Percentiles rank a stretch among this genome's conserved stretches.
Conservation (phyloP, 805 yeast genomes). For the Lipomyces sp. region DNA sequence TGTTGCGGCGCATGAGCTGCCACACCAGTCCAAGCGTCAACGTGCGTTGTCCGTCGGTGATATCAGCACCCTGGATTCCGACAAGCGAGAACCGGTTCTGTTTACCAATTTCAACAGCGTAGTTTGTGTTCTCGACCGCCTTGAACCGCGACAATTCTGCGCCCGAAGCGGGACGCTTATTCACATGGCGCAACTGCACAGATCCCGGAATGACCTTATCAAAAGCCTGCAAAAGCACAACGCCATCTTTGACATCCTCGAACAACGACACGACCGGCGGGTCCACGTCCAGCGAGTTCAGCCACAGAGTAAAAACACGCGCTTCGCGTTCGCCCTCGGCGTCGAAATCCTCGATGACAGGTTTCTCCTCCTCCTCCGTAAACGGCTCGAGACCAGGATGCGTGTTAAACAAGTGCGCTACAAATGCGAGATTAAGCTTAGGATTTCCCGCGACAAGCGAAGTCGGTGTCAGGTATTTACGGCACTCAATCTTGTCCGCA, state of each 20-base stretch:
- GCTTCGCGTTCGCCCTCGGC: slow-evolving; percentile 99
- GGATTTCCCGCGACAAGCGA: slow-evolving; percentile 95
- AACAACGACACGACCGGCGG: slow-evolving; percentile 89
- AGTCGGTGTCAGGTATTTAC: slow-evolving; percentile 92
- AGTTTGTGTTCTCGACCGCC: slow-evolving; percentile 95
- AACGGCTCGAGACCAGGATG: slow-evolving; percentile 96
- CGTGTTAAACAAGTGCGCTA: slow-evolving; percentile 94
- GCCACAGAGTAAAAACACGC: slow-evolving; percentile 95
- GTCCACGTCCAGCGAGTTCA: slow-evolving; percentile 92
- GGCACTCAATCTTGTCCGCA: slow-evolving; percentile 87
- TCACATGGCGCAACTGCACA: slow-evolving; percentile 73
- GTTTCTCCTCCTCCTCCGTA: slow-evolving; percentile 86
- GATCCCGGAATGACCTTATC: slow-evolving; percentile 95
- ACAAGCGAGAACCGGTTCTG: slow-evolving; percentile 89
- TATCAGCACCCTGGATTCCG: slow-evolving; percentile 97
- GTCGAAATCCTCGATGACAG: slow-evolving; percentile 95
- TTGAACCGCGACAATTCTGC: slow-evolving; percentile 82
- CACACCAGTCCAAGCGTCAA: slow-evolving; percentile 91
- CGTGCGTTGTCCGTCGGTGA: slow-evolving; percentile 86
- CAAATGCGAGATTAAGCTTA: slow-evolving; percentile 92
- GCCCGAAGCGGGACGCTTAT: slow-evolving; percentile 76
- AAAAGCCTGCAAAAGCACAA: slow-evolving; percentile 82
- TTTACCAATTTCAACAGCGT: slow-evolving; percentile 95
- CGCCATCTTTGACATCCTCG: slow-evolving; percentile 93
- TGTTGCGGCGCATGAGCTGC: slow-evolving; percentile 98